Conservation (phyloP, 345 rosid species). For the Lenwebbia sp. region DNA sequence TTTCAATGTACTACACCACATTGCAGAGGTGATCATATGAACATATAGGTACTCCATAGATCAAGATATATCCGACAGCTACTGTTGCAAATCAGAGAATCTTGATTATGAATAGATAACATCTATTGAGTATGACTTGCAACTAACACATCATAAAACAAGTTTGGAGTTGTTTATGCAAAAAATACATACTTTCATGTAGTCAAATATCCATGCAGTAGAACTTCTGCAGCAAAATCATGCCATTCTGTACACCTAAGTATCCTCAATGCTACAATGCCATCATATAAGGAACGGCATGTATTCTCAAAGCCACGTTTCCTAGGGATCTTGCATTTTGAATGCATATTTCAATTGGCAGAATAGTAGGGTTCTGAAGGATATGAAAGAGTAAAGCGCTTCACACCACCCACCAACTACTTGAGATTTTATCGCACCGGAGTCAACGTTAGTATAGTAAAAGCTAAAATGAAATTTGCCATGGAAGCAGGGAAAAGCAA, state of each 20-base stretch:
- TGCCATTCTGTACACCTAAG: not conserved
- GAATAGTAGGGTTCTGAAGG: not conserved
- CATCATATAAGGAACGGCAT: not conserved
- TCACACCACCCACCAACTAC: not conserved
- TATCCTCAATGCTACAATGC: not conserved
- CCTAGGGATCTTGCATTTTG: not conserved
- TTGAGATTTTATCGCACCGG: not conserved
- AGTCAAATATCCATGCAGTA: not conserved
- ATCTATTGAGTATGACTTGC: not conserved
- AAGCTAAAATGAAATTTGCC: not conserved
- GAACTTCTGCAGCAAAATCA: not conserved
- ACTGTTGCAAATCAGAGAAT: not conserved
- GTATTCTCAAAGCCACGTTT: not conserved
- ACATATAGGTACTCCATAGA: not conserved
- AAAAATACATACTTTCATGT: not conserved
- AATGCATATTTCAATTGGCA: not conserved
- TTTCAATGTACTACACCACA: not conserved
- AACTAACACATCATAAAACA: not conserved
- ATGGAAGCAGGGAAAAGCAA: not conserved
- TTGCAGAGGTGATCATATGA: not conserved
- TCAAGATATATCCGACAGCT: not conserved
- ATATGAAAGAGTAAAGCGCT: not conserved
- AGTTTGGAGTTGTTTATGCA: not conserved
- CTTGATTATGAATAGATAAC: not conserved
- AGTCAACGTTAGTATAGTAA: not conserved